These are phyloP conservation scores for Trametes pubescens DNA, from an alignment of 1,284 basidiomycete species.

Conservation along the genomic window DNA sequence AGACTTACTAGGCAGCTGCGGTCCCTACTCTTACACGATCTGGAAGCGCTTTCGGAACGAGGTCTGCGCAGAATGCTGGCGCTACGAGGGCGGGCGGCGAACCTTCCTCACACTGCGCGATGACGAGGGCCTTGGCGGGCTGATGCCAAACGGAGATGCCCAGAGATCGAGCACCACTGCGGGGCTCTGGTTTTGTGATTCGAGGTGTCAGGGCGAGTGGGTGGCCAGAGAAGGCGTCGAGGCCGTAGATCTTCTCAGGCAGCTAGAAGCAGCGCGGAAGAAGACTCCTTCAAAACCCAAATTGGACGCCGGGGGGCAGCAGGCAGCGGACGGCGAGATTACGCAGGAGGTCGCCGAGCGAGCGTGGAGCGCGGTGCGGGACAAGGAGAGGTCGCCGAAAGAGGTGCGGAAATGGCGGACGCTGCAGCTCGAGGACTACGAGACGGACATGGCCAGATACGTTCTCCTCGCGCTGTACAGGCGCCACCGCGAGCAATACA, in stretches of 20 bases:
- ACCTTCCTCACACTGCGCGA: slow-evolving; percentile 41
- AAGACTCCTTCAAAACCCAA: slow-evolving; percentile 37
- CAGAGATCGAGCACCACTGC: slow-evolving; percentile 23
- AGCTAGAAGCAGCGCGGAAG: slow-evolving; percentile 45
- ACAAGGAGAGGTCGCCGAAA: slow-evolving; percentile 35
- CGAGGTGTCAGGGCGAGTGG: slow-evolving; percentile 56
- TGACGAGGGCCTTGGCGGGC: slow-evolving; percentile 29
- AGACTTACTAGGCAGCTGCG: slow-evolving; percentile 36
- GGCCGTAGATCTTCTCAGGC: slow-evolving; percentile 40
- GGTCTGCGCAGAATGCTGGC: slow-evolving; percentile 69
- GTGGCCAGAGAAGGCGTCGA: slow-evolving; percentile 44
- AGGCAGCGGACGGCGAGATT: slow-evolving; percentile 18
- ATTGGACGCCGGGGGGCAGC: slow-evolving; percentile 26
- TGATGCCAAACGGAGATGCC: background rate
- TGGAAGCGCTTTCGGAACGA: slow-evolving; percentile 62
- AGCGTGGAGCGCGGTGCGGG: slow-evolving; percentile 35
- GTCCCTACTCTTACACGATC: slow-evolving; percentile 42
- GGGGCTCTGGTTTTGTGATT: slow-evolving; percentile 64
- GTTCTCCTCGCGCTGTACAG: slow-evolving; percentile 41
- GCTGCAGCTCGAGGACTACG: slow-evolving; percentile 43
- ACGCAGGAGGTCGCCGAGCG: slow-evolving; percentile 33
- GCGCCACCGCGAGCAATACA: slow-evolving; percentile 32
- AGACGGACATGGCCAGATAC: slow-evolving; percentile 44
- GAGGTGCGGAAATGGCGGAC: slow-evolving; percentile 36
- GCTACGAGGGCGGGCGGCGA: slow-evolving; percentile 56